Conservation (phyloP, 148 eudicot species). For the Simmondsia chinensis region DNA sequence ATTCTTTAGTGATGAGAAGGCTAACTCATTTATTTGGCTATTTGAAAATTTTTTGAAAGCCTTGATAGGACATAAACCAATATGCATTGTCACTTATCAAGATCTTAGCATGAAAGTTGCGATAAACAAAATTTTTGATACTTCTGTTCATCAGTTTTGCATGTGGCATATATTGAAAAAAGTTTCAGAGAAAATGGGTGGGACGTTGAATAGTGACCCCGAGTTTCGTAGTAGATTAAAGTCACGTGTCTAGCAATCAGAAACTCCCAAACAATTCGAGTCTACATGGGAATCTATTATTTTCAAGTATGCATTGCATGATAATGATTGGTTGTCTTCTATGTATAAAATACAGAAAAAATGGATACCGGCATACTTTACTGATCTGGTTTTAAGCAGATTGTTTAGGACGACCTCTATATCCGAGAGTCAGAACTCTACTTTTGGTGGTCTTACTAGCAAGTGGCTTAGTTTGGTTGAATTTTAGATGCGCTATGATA, state of each 20-base stretch:
- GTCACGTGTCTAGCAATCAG: not conserved
- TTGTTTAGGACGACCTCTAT: too few relatives aligned
- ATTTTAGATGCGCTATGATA: not conserved
- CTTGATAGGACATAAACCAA: not conserved
- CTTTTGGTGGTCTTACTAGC: too few relatives aligned
- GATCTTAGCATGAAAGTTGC: not conserved
- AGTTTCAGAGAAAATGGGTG: not conserved
- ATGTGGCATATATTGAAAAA: not conserved
- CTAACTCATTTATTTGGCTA: not conserved
- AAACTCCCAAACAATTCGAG: not conserved
- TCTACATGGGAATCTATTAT: not conserved
- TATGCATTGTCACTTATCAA: not conserved
- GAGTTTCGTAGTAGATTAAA: not conserved
- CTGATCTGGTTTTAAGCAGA: too few relatives aligned
- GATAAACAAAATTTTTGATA: not conserved
- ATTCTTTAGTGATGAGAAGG: not conserved
- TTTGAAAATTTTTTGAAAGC: not conserved
- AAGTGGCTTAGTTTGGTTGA: not conserved
- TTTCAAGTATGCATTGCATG: too few relatives aligned
- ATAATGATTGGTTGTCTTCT: not conserved
- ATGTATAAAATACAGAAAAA: not conserved
- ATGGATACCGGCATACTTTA: too few relatives aligned
- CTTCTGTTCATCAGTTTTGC: not conserved
- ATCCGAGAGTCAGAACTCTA: too few relatives aligned
- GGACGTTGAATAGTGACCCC: not conserved